Percentiles rank a stretch among this genome's conserved stretches.
These are phyloP conservation scores for Aurantiochytrium sp. DNA, from an alignment of 108 stramenopile genomes.

Conservation along the genomic window DNA sequence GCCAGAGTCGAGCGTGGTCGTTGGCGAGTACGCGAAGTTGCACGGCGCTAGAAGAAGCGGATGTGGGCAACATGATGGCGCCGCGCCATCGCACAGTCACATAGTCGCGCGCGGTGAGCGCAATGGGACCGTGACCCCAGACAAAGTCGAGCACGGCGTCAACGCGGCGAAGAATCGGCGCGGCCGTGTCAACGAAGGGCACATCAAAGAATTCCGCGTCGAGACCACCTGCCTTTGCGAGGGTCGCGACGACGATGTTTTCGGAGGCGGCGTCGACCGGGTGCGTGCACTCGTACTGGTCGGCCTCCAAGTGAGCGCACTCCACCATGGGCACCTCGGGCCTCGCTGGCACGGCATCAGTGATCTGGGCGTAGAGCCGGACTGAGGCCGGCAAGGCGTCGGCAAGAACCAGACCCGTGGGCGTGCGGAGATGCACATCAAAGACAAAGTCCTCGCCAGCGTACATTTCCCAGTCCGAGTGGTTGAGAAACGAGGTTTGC, in stretches of 20 bases:
- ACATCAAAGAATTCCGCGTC: not conserved
- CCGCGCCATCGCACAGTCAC: not conserved
- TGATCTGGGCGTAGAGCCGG: not conserved
- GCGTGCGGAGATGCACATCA: not conserved
- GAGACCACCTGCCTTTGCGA: not conserved
- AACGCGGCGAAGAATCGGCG: not conserved
- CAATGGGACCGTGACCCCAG: not conserved
- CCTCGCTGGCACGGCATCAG: not conserved
- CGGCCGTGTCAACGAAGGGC: not conserved
- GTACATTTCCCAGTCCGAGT: not conserved
- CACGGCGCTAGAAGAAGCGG: not conserved
- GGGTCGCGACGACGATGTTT: not conserved
- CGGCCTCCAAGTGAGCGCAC: not conserved
- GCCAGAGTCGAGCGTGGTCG: not conserved
- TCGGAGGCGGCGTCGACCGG: not conserved
- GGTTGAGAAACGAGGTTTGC: not conserved
- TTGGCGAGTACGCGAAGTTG: not conserved
- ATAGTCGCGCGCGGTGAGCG: not conserved
- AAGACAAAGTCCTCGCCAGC: not conserved
- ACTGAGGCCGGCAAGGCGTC: not conserved
- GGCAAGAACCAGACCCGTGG: not conserved
- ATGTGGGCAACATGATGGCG: not conserved
- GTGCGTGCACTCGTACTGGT: not conserved
- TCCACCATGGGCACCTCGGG: not conserved
- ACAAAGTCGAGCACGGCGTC: not conserved